Percentiles rank a stretch among this genome's conserved stretches.
Conservation (phyloP, 164 flowering plant species). For the Litsea cubeba region DNA sequence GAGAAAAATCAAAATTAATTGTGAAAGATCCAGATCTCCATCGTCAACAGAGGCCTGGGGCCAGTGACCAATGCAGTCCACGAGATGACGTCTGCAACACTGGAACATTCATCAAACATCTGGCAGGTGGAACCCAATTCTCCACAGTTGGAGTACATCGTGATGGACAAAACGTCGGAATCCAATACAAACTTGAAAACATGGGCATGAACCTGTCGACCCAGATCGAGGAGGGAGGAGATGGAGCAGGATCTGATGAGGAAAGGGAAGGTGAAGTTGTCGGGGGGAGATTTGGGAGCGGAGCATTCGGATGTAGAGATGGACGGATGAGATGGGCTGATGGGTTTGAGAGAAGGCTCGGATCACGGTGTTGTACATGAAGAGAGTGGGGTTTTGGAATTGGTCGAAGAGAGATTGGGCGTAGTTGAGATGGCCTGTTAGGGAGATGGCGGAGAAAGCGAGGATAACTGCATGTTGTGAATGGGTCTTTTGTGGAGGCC, state of each 20-base stretch:
- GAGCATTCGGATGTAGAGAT: constrained; percentile 20
- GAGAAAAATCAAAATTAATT: too few relatives aligned
- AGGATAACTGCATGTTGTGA: constrained; percentile 19
- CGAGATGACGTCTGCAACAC: constrained; percentile 22
- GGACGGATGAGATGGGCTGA: constrained; percentile 9
- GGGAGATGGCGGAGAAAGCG: constrained; percentile 19
- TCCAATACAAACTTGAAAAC: constrained; percentile 19
- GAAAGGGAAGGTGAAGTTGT: constrained; percentile 30
- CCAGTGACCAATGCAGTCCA: constrained; percentile 29
- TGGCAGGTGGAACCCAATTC: constrained; percentile 12
- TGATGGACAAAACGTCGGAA: constrained; percentile 19
- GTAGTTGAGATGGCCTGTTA: constrained; percentile 14
- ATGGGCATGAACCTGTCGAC: constrained; percentile 22
- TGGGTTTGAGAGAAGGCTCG: constrained; percentile 14
- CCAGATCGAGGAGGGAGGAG: constrained; percentile 6
- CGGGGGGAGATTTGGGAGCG: constrained; percentile 15
- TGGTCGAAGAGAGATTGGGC: constrained; percentile 21
- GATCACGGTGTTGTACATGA: constrained; percentile 29
- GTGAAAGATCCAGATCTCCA: too few relatives aligned
- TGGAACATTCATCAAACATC: constrained; percentile 16
- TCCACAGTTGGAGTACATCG: constrained; percentile 18
- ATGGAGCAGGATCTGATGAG: constrained; percentile 16
- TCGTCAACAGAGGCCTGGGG: too few relatives aligned
- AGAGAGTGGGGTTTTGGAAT: constrained; percentile 10
- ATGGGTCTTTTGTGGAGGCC: constrained; percentile 6